These are phyloP conservation scores for Xylaria acuta DNA, from an alignment of 495 filamentous ascomycete genomes.

Conservation along the genomic window DNA sequence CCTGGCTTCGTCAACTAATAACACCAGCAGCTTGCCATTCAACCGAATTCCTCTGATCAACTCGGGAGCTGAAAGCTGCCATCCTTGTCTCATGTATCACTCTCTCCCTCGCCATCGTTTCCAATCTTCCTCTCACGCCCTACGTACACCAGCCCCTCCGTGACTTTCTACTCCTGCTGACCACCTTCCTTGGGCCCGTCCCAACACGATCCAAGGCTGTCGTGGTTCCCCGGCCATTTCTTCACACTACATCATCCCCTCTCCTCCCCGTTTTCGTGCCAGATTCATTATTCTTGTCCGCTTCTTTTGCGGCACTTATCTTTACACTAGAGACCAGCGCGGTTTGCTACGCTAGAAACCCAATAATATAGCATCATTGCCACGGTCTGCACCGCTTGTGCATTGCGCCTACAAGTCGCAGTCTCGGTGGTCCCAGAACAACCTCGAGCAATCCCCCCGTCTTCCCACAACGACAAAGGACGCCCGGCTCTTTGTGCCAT, in stretches of 20 bases:
- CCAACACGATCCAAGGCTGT: background rate
- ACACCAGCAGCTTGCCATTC: background rate
- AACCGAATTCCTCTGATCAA: background rate
- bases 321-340: background rate
- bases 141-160: background rate
- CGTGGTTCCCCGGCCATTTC: background rate
- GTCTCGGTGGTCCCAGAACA: background rate
- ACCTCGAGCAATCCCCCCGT: conserved; percentile 13
- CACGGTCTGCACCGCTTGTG: background rate
- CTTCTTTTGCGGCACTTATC: background rate
- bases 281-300: background rate
- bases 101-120: conserved; percentile 14
- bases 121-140: background rate
- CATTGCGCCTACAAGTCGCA: too few species aligned
- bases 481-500: conserved; percentile 18
- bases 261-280: background rate
- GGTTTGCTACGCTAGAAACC: conserved; percentile 1
- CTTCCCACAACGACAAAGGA: conserved; percentile 12
- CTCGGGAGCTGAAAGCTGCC: conserved; percentile 11
- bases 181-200: background rate
- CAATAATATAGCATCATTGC: background rate
- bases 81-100: conserved; percentile 17
- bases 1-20: background rate
- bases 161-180: background rate
- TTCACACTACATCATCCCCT: background rate